Percentiles rank a stretch among this genome's conserved stretches.
These are phyloP conservation scores for Saururus chinensis DNA, from an alignment of 164 flowering plant species.

Conservation along the genomic window DNA sequence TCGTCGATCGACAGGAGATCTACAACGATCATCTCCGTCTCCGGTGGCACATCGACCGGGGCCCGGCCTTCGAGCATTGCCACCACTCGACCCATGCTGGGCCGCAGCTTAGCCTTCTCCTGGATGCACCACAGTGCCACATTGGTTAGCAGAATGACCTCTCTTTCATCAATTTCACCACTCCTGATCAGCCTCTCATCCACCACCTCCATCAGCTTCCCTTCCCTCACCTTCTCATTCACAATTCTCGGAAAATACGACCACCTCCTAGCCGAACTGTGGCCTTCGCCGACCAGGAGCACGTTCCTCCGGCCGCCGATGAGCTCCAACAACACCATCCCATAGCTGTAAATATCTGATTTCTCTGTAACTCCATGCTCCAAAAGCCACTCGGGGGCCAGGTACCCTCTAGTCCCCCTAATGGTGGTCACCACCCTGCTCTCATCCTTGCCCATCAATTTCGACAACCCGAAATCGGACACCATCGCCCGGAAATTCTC, in stretches of 20 bases:
- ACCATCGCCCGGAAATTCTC: conserved; percentile 51
- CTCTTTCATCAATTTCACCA: conserved; percentile 38
- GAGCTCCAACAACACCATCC: conserved; percentile 80
- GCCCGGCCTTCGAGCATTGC: conserved; percentile 73
- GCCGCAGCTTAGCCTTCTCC: conserved; percentile 56
- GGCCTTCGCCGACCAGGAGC: conserved; percentile 13
- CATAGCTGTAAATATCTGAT: conserved; percentile 77
- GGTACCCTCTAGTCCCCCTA: conserved; percentile 76
- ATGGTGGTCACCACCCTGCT: conserved; percentile 56
- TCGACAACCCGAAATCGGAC: conserved; percentile 84
- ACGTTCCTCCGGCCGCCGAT: conserved; percentile 76
- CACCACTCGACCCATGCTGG: conserved; percentile 60
- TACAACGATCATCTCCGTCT: conserved; percentile 51
- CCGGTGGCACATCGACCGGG: conserved; percentile 54
- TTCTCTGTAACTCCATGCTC: conserved; percentile 66
- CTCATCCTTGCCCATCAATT: conserved; percentile 64
- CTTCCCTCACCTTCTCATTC: conserved; percentile 47
- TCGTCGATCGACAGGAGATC: conserved; percentile 45
- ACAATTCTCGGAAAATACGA: conserved; percentile 65
- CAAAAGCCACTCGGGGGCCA: conserved; percentile 93
- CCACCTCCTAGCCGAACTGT: conserved; percentile 34
- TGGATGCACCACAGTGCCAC: conserved; percentile 88
- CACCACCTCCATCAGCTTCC: conserved; percentile 63
- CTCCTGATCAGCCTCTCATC: conserved; percentile 37
- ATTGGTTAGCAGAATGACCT: conserved; percentile 39